Base-by-base conservation (phyloP, 139 green algal genomes). In the Chlamydomonas schloesseri region DNA sequence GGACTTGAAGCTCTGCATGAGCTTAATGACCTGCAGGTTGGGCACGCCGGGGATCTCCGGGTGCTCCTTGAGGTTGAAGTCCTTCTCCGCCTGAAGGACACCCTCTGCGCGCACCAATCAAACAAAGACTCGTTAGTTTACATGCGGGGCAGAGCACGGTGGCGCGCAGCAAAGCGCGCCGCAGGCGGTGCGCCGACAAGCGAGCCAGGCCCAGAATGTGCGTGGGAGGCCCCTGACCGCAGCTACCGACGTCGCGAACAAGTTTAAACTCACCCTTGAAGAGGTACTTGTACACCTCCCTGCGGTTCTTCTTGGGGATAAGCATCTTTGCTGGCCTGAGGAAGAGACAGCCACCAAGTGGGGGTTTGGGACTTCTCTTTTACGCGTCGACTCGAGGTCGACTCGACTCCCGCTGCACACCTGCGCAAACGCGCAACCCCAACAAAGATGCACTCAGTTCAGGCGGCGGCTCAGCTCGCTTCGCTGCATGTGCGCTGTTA, bases 271-370 rank as follows among this genome's bases (percentile, higher is more conserved):
- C 83, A 98, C 96, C 97, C 87, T 98, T 96, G 94, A 99, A 99
- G 89, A 99, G 98, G 95, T 98, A 99, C 96, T 99, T 99, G 97
- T 99, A 99, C 46, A 99, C 96, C 92, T 98, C 97, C 62, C 94
- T 93, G 86, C 98, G 96, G 93, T 99, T 98, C 95, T 98, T 98
- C 96, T 99, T 99, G 73, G 97, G 93, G 88, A 99, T 99, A 71
- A 99, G 88, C 98, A 99, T 99, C 74, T 90, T 97, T 91, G 78
- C 71, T 89, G 79, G 73, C 81, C 69, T 81, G 58, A 70, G 53
- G 46, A 87, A 87, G 58, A 81, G 71, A 81, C 71, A 85, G 79
- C 79, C 79, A 55, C 79, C 71, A 80, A 80, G 29, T 62, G 23
- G n/a, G 58, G 64, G 50, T 70, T 73, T 87, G 84, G 84, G 94